Conservation (phyloP, 257 asterid genomes). For the Solanum raphanifolium region DNA sequence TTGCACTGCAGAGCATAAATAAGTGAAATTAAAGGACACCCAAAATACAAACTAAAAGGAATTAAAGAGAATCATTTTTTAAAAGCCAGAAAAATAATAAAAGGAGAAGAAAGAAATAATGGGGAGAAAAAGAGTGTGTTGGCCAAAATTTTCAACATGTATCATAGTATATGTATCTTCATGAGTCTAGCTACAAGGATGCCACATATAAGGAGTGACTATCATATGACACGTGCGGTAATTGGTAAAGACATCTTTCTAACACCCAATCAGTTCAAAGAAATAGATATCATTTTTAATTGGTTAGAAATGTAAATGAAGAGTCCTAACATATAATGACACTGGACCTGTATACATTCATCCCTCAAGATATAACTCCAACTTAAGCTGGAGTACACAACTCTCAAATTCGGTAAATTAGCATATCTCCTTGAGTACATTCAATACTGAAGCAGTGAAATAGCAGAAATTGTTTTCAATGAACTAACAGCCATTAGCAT, state of each 20-base stretch:
- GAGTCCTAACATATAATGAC: not conserved
- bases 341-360: not conserved
- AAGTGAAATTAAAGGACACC: not conserved
- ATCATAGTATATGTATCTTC: not conserved
- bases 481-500: not conserved
- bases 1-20: slow-evolving; percentile 55
- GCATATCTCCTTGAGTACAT: not conserved
- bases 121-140: not conserved
- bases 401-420: not conserved
- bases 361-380: not conserved
- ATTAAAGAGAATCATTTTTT: not conserved
- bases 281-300: not conserved
- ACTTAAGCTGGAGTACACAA: not conserved
- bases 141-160: not conserved
- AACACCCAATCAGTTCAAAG: not conserved
- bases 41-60: not conserved
- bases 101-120: not conserved
- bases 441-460: not conserved
- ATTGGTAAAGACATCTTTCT: not conserved
- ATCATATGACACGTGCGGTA: not conserved
- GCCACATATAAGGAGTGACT: not conserved
- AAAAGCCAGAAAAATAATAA: not conserved
- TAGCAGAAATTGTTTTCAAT: not conserved
- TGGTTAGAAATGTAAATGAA: not conserved
- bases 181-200: not conserved